Base-by-base conservation (phyloP, 2,329 filamentous ascomycete genomes). In the Claviceps monticola region DNA sequence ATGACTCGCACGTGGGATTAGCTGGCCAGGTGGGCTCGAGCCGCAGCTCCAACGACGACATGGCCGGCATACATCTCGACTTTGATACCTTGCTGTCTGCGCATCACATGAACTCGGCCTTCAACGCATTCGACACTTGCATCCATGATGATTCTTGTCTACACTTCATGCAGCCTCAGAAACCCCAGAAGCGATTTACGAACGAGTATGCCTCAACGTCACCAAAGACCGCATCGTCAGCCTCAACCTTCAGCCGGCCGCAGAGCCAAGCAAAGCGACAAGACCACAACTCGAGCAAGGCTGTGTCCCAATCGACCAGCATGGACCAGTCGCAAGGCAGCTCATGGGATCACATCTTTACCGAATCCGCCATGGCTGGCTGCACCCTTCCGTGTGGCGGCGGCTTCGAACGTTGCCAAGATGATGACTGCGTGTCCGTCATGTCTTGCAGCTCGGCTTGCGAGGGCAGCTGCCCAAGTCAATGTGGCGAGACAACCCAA, bases 371-470 rank as follows among this genome's bases (percentile, higher is more conserved):
- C 34, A 17, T 55, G 38, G 46, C 53, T 9, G 46, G 38, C 41
- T 46, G 54, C 16, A 34, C 48, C 5, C 26, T 54, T 5, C 46
- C 55, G 14, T 17, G 21, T 26, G 26, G 21, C 3, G 46, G 34
- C 16, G 49, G 37, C 16, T 23, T 52, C 5, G 54, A 37, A 39
- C 4, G 29, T 19, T 53, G 50, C 48, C 47, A 54, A 6, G 59
- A 59, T n/a, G 62, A 61, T n/a, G 65, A 65, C 42, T 62, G 60
- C 44, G 60, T 58, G 11, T 65, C 66, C 17, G 58, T 62, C 47
- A 23, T 43, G 19, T 61, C 63, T 36, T 69, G 67, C 57, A 62
- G 58, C 54, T 67, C 65, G 17, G 58, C 64, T 13, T 71, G 68
- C 50, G 64, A 60, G 6, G 60, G 59, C 46, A 63, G 57, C 38